Percentiles rank a stretch among this genome's conserved stretches.
Conservation (phyloP, 805 yeast genomes). For the Metschnikowia chrysomelidarum region DNA sequence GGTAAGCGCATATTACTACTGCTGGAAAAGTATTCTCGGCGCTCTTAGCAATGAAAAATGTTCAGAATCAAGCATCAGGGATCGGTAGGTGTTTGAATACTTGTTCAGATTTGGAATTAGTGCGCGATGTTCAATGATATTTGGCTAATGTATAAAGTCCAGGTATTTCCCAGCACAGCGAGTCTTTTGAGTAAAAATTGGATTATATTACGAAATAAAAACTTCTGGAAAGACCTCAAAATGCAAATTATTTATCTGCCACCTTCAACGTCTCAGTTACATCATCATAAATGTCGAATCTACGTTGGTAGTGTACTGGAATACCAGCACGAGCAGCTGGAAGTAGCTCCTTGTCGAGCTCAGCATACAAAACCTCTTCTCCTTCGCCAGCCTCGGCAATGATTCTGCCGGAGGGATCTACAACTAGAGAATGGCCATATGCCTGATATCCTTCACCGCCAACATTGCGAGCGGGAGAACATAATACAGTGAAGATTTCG, state of each 20-base stretch:
- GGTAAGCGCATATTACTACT: too few species aligned
- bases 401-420: conserved; percentile 59
- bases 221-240: neutral
- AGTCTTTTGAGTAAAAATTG: neutral
- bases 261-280: conserved; percentile 16
- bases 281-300: conserved; percentile 64
- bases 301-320: conserved; percentile 67
- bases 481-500: conserved; percentile 57
- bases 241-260: conserved; percentile 8
- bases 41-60: too few species aligned
- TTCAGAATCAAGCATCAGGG: too few species aligned
- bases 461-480: conserved; percentile 85
- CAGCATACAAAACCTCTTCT: conserved; percentile 75
- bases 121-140: too few species aligned
- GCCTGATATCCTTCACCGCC: conserved; percentile 55
- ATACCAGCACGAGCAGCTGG: conserved; percentile 59
- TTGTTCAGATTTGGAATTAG: too few species aligned
- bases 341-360: conserved; percentile 60
- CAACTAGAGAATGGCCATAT: conserved; percentile 65
- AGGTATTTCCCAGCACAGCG: too few species aligned
- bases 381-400: conserved; percentile 74
- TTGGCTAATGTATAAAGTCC: too few species aligned
- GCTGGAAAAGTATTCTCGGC: too few species aligned
- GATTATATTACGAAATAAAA: neutral
- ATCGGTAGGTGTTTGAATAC: too few species aligned